Base-by-base conservation (phyloP, 192 early-diverging fungal species). In the Anaeromyces robustus region DNA sequence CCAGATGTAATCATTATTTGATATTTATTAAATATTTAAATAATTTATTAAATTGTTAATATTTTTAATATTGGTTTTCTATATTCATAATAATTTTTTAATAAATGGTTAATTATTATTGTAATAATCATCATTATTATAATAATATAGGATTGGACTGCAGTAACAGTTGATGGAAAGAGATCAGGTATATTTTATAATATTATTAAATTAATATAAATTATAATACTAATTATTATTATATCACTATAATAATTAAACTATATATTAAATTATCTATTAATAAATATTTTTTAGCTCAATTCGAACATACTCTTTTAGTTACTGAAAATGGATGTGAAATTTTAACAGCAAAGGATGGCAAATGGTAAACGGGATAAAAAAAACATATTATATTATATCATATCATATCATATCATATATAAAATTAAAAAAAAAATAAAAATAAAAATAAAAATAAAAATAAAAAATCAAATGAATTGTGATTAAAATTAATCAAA, bases 271-370 rank as follows among this genome's bases (percentile, higher is more conserved):
- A 13, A 52, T 22, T 52, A 52, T 52, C 6, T 68, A 11, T 68
- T 68, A 11, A 68, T 68, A 68, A 11, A n/a, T 26, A 68, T 39
- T 28, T 68, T 68, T 68, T 68, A 68, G 98, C 97, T 5, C 97
- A 97, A 89, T 99, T 99, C 86, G 97, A 99, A 84, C 93, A 99
- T 83, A 95, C 94, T 31, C 86, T 98, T 79, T 84, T 98, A 32
- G 95, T 98, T 19, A 98, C 97, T 11, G 93, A 97, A 86, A 92
- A 87, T 41, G 96, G 97, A 59, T 92, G 94, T 28, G 97, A 98
- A 84, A 87, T 98, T 80, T 88, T 98, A 77, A 92, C 92, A 12
- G 81, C 86, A 17, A 84, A 87, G 2, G 26, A 68, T n/a, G 11
- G 11, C n/a, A 68, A 68, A 0, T 68, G 52, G 52, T 68, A 18